Conservation (phyloP, 2,329 filamentous ascomycete species). For the Didymella pomorum region DNA sequence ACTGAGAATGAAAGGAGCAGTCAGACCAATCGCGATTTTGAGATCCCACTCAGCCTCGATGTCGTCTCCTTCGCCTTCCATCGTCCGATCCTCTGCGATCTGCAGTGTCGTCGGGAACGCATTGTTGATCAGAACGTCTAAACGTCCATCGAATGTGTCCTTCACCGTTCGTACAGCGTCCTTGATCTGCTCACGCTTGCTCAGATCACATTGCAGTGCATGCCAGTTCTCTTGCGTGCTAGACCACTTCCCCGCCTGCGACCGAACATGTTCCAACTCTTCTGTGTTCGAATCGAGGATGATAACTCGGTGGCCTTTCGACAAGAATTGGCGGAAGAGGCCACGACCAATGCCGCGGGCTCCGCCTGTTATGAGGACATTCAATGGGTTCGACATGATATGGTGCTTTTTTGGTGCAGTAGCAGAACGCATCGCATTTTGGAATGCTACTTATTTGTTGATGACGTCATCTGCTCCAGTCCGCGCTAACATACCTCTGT, state of each 20-base stretch:
- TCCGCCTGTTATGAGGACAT: slow-evolving; percentile 54
- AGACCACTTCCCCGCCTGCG: slow-evolving; percentile 39
- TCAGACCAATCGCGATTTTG: slow-evolving; percentile 46
- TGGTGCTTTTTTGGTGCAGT: neutral
- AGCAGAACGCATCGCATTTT: neutral
- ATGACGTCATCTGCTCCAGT: neutral
- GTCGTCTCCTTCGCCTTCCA: slow-evolving; percentile 43
- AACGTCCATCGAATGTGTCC: slow-evolving; percentile 44
- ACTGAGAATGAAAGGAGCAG: slow-evolving; percentile 44
- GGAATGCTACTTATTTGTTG: neutral
- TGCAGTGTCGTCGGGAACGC: slow-evolving; percentile 43
- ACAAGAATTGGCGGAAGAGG: slow-evolving; percentile 54
- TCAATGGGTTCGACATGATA: slow-evolving; percentile 19
- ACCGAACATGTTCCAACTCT: slow-evolving; percentile 51
- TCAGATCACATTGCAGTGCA: slow-evolving; percentile 50
- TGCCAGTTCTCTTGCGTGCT: slow-evolving; percentile 27
- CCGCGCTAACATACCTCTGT: neutral
- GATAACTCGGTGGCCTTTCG: slow-evolving; percentile 55
- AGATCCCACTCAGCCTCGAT: slow-evolving; percentile 47
- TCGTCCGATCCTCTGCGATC: slow-evolving; percentile 33
- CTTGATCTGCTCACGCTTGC: slow-evolving; percentile 50
- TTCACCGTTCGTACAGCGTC: slow-evolving; percentile 48
- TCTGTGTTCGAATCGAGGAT: slow-evolving; percentile 55
- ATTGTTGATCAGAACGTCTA: slow-evolving; percentile 50
- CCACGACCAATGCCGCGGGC: slow-evolving; percentile 58